phyloP scores from a whole-genome alignment of 1,284 basidiomycete species.

The Omphalotus olearius region DNA sequence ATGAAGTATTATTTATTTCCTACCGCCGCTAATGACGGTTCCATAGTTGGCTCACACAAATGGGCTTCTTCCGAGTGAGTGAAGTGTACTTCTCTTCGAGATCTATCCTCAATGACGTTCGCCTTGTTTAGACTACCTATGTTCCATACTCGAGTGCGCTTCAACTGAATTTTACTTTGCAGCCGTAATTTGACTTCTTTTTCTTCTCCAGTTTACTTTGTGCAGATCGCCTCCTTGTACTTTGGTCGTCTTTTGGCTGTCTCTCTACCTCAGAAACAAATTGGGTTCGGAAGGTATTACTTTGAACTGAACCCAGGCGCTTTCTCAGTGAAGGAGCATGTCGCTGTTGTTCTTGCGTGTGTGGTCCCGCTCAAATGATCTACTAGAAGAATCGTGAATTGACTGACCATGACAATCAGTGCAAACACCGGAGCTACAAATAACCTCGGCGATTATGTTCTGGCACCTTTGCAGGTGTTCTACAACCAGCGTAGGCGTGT shows the following conservation, averaged over 20 bases:
- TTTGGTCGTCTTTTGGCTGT: constrained; percentile 19
- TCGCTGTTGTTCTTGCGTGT: constrained; percentile 40
- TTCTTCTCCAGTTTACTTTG: constrained; percentile 20
- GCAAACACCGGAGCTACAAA: constrained; percentile 23
- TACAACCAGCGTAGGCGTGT: constrained; percentile 16
- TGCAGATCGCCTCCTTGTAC: constrained; percentile 22
- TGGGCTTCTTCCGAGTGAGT: constrained; percentile 23
- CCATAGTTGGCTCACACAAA: constrained; percentile 19
- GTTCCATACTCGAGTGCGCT: constrained; percentile 21
- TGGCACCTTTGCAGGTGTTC: constrained; percentile 20
- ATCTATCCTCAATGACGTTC: neutral
- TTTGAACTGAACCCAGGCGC: constrained; percentile 26
- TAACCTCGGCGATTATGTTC: constrained; percentile 23
- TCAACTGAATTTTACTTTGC: neutral
- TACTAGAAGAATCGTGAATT: neutral
- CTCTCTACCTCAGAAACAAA: constrained; percentile 17
- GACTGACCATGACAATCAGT: constrained; percentile 3
- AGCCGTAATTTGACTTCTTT: neutral
- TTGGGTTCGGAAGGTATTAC: constrained; percentile 18
- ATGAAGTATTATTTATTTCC: neutral
- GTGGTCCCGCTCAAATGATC: neutral
- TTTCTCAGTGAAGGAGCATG: constrained; percentile 65
- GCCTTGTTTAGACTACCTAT: constrained; percentile 19
- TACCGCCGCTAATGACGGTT: neutral
- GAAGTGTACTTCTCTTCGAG: neutral